These are phyloP conservation scores for Trifolium pratense DNA, from an alignment of 306 rosid species.

Conservation along the genomic window DNA sequence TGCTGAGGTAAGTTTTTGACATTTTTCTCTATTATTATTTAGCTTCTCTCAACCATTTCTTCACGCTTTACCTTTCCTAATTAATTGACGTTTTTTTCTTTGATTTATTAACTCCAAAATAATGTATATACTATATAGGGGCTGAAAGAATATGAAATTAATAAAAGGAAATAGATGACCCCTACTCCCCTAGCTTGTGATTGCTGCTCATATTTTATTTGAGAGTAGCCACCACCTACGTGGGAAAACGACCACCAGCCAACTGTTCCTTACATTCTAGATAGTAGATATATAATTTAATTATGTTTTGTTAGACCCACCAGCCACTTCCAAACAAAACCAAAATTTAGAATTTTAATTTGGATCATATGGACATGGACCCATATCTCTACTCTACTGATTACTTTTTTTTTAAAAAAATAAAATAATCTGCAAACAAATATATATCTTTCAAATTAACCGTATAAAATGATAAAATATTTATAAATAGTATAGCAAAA, in stretches of 20 bases:
- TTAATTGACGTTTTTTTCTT: conserved; percentile 50
- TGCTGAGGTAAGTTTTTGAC: conserved; percentile 30
- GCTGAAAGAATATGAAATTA: conserved; percentile 36
- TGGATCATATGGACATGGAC: too few relatives aligned
- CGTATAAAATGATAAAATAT: too few relatives aligned
- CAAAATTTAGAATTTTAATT: too few relatives aligned
- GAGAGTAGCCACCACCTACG: conserved; percentile 66
- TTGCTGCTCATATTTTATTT: conserved; percentile 51
- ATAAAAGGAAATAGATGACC: conserved; percentile 38
- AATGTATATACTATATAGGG: conserved; percentile 29
- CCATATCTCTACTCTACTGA: too few relatives aligned
- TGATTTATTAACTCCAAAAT: conserved; percentile 37
- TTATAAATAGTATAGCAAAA: too few relatives aligned
- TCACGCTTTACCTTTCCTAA: not conserved
- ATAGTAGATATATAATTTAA: not conserved
- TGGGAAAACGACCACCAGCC: conserved; percentile 86
- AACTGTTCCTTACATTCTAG: conserved; percentile 57
- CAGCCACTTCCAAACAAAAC: too few relatives aligned
- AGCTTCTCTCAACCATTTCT: not conserved
- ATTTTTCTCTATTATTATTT: conserved; percentile 21
- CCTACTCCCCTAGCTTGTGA: conserved; percentile 37
- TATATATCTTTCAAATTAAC: too few relatives aligned
- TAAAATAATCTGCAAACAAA: too few relatives aligned
- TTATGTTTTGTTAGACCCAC: too few relatives aligned
- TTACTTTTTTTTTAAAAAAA: too few relatives aligned